Evolutionary conservation across 2,329 filamentous ascomycete species (phyloP).

Genomic region (Colletotrichum plurivorum): DNA sequence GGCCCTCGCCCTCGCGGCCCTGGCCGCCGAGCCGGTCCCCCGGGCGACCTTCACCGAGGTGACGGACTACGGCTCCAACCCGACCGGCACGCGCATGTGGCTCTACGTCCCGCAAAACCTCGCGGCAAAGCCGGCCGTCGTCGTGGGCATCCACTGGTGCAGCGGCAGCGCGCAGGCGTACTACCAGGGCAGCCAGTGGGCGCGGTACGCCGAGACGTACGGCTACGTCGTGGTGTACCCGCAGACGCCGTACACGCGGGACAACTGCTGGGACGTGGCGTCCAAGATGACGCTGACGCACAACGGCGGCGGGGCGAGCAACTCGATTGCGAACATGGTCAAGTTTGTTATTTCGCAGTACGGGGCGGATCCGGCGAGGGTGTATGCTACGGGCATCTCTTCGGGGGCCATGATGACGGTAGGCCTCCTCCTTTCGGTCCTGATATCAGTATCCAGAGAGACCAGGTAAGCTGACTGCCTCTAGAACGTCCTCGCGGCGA

Average conservation of each 20-base stretch:
- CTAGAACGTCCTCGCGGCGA: slow-evolving; percentile 63
- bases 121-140: slow-evolving; percentile 60
- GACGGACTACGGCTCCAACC: slow-evolving; percentile 38
- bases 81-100: slow-evolving; percentile 40
- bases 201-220: slow-evolving; percentile 65
- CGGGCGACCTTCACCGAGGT: slow-evolving; percentile 41
- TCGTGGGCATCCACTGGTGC: slow-evolving; percentile 72
- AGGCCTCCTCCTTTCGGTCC: background rate
- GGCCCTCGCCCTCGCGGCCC: background rate
- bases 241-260: slow-evolving; percentile 51
- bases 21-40: slow-evolving; percentile 38
- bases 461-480: background rate
- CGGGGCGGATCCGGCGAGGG: slow-evolving; percentile 59
- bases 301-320: slow-evolving; percentile 65
- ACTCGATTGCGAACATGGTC: slow-evolving; percentile 69
- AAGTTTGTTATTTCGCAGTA: slow-evolving; percentile 63
- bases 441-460: no score
- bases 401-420: slow-evolving; percentile 69
- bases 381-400: slow-evolving; percentile 64
- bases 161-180: slow-evolving; percentile 66
- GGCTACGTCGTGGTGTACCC: slow-evolving; percentile 70
- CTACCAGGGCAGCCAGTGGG: slow-evolving; percentile 64
- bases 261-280: slow-evolving; percentile 72
- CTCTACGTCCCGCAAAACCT: slow-evolving; percentile 55
- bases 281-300: slow-evolving; percentile 64